Evolutionary conservation across 1,284 basidiomycete species (phyloP).

Genomic region (Pulchroboletus neoregius): DNA sequence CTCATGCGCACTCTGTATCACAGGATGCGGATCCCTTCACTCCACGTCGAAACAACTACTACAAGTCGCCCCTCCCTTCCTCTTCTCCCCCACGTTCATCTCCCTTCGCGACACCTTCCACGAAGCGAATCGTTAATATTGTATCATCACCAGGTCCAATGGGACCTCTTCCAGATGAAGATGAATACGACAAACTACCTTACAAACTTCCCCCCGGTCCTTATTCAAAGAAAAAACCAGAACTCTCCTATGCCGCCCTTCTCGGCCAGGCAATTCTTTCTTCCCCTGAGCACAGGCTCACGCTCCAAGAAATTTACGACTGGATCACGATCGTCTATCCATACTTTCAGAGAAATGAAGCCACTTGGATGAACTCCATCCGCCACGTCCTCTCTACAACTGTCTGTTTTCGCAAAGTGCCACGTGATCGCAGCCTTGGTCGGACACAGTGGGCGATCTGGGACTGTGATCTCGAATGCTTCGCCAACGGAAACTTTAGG

Average conservation of each 20-base stretch:
- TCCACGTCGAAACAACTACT: conserved; percentile 41
- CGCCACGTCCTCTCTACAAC: conserved; percentile 85
- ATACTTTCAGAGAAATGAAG: conserved; percentile 87
- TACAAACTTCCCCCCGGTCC: conserved; percentile 81
- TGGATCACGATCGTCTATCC: conserved; percentile 95
- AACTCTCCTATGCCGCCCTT: conserved; percentile 88
- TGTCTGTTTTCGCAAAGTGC: conserved; percentile 69
- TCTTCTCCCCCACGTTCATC: conserved; percentile 46
- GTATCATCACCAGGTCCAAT: conserved; percentile 80
- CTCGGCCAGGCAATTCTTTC: conserved; percentile 93
- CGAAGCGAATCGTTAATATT: conserved; percentile 53
- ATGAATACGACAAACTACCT: conserved; percentile 60
- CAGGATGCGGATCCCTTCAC: conserved; percentile 34
- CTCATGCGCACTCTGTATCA: conserved; percentile 31
- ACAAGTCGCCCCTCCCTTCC: conserved; percentile 48
- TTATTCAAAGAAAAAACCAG: conserved; percentile 73
- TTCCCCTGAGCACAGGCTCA: conserved; percentile 79
- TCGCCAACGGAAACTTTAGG: conserved; percentile 65
- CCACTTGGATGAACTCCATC: conserved; percentile 95
- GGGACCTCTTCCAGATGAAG: conserved; percentile 54
- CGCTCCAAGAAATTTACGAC: conserved; percentile 93
- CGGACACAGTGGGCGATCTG: conserved; percentile 75
- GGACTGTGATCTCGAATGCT: conserved; percentile 68
- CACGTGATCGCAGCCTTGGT: conserved; percentile 61
- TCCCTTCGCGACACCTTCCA: conserved; percentile 51